A percentile compares a stretch with the other conserved stretches of the same genome.
These are phyloP conservation scores for Capronia americana DNA, from an alignment of 2,329 filamentous ascomycete genomes.

Conservation along the genomic window DNA sequence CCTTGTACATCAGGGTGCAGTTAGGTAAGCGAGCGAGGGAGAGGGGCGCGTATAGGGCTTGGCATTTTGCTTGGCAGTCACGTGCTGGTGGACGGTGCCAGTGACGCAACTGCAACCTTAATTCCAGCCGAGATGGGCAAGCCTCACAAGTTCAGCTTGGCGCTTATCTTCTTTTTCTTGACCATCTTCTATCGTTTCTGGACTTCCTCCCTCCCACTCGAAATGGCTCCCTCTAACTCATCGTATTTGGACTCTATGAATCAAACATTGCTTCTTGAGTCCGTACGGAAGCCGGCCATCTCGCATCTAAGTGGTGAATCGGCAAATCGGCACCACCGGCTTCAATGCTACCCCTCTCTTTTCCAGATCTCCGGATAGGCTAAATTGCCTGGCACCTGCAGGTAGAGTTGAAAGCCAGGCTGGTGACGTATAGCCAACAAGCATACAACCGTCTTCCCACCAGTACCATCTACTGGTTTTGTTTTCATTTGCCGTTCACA, in stretches of 20 bases:
- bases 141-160: not conserved
- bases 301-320: not conserved
- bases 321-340: not conserved
- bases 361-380: not conserved
- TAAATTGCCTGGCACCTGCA: slow-evolving; percentile 1
- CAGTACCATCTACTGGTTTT: not conserved
- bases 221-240: not conserved
- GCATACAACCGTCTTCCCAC: not conserved
- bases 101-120: not conserved
- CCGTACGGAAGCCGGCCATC: not conserved
- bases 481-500: not conserved
- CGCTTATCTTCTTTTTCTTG: not conserved
- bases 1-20: not conserved
- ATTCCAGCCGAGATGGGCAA: not conserved
- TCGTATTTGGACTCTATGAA: not conserved
- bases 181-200: not conserved
- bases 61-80: not conserved
- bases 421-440: not conserved
- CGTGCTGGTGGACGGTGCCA: not conserved
- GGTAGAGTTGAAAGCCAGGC: not conserved
- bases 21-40: not conserved
- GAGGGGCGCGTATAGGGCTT: slow-evolving; percentile 5
- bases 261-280: not conserved
- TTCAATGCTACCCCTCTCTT: not conserved
- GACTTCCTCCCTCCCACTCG: not conserved